phyloP scores from a whole-genome alignment of 2,329 filamentous ascomycete genomes.

The Xylariaceae sp. region DNA sequence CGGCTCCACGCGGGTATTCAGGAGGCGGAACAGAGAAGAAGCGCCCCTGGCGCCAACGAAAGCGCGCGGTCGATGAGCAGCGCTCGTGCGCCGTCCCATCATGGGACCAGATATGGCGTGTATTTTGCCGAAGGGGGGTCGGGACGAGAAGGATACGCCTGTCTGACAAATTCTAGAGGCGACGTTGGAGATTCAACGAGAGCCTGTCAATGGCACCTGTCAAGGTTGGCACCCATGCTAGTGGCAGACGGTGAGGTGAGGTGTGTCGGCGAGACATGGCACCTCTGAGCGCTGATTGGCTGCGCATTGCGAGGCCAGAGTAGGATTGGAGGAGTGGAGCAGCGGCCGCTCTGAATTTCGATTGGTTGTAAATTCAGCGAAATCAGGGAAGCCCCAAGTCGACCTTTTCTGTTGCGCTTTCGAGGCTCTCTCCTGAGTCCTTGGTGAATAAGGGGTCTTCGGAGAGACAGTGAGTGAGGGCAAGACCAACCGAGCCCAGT shows the following conservation, averaged over 20 bases:
- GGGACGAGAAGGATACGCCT: constrained; percentile 13
- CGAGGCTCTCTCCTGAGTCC: not conserved
- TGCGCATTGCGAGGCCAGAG: constrained; percentile 12
- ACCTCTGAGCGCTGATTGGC: constrained; percentile 17
- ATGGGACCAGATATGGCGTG: constrained; percentile 14
- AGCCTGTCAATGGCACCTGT: constrained; percentile 23
- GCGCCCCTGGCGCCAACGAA: constrained; percentile 14
- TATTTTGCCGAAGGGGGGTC: constrained; percentile 16
- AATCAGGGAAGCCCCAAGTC: constrained; percentile 7
- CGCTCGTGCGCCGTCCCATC: constrained; percentile 6
- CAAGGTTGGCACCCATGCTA: constrained; percentile 19
- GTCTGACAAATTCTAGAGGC: constrained; percentile 13
- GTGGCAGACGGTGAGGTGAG: constrained; percentile 23
- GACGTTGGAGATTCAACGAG: constrained; percentile 17
- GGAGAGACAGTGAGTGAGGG: not conserved
- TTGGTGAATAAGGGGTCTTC: not conserved
- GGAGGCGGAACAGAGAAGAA: too few species aligned
- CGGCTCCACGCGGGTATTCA: constrained; percentile 9
- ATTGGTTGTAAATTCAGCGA: constrained; percentile 22
- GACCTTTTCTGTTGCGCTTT: constrained; percentile 2
- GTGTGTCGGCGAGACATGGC: constrained; percentile 19
- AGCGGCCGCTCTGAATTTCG: constrained; percentile 10
- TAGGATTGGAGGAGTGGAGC: constrained; percentile 15
- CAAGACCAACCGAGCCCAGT: constrained; percentile 4
- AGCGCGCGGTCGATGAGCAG: constrained; percentile 13